These are phyloP conservation scores for Neltuma alba DNA, from an alignment of 306 rosid species.

Conservation along the genomic window DNA sequence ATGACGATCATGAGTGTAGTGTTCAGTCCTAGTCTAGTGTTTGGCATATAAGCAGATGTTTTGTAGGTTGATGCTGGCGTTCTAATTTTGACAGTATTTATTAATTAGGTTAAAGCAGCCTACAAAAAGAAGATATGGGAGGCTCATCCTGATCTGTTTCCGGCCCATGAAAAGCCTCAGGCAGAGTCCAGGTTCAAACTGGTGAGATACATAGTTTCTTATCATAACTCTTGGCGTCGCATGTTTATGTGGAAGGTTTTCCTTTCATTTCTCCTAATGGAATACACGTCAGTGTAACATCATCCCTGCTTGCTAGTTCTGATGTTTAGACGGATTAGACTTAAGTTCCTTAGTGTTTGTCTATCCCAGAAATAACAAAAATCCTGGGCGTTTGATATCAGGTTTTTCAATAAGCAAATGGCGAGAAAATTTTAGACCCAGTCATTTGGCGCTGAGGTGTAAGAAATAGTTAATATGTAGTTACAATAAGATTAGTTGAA, in stretches of 20 bases:
- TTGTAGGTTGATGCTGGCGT: slow-evolving; percentile 10
- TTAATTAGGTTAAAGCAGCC: slow-evolving; percentile 69
- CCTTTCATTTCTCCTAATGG: not conserved
- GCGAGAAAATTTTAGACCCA: not conserved
- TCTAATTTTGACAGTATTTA: slow-evolving; percentile 2
- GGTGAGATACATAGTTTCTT: slow-evolving; percentile 43
- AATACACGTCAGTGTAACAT: not conserved
- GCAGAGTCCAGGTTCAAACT: slow-evolving; percentile 73
- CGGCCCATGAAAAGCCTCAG: slow-evolving; percentile 55
- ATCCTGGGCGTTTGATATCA: not conserved
- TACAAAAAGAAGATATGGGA: slow-evolving; percentile 82
- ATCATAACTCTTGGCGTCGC: not conserved
- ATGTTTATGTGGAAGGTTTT: not conserved
- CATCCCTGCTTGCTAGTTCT: not conserved
- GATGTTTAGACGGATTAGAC: not conserved
- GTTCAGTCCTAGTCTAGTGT: not conserved
- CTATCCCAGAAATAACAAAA: not conserved
- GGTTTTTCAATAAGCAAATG: not conserved
- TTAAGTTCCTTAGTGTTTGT: not conserved
- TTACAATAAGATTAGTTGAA: not conserved
- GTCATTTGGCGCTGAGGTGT: not conserved
- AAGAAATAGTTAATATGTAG: not conserved
- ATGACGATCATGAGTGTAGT: not conserved
- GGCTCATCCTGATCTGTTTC: slow-evolving; percentile 81
- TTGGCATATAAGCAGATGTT: slow-evolving; percentile 10